Evolutionary conservation across 345 rosid genomes (phyloP), one percentile per base, ranked within the genome.

Genomic region (Eucalyptus curtisii): DNA sequence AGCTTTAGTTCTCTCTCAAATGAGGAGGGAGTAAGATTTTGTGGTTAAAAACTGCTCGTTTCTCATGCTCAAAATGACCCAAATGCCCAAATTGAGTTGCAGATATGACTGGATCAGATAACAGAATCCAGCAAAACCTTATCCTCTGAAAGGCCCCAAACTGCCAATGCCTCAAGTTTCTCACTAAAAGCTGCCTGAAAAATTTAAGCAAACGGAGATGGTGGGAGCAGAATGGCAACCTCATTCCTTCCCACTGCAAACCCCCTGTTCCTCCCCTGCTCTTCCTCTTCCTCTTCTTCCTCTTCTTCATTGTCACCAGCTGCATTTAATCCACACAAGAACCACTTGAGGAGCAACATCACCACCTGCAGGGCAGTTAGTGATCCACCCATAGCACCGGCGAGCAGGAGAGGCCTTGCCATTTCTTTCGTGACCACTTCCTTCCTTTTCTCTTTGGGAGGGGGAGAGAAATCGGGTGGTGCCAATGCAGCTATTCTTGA

Each of bases 401-500:
- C 92, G 61, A 92, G 91, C 86, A 96, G 92, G 89, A 93, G 99
- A 89, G 92, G 93, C 33, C 53, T 96, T 49, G 93, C 96, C 0
- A 66, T 95, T 85, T 87, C 95, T 68, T 91, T 96, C 86, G 84
- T 96, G 14, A 76, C 82, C 81, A 71, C 95, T 86, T 90, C 93
- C 87, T 89, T 94, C 50, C 93, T 91, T 20, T 94, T 93, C 86
- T 88, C 93, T 40, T 90, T 93, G 91, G 92, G 87, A 86, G 90
- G 90, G 45, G 89, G 87, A 33, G 44, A 42, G 79, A 84, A 59
- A 31, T 13, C 90, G 81, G 90, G 89, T 47, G 86, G 88, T n/a
- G 95, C 95, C 50, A 92, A 92, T 94, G 99, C 99, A 57, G 97
- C 98, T 84, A 93, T 98, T 47, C 93, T 98, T 20, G 99, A 98